Evolutionary conservation across 257 asterid species (phyloP).

Genomic region (Gardenia jasminoides): DNA sequence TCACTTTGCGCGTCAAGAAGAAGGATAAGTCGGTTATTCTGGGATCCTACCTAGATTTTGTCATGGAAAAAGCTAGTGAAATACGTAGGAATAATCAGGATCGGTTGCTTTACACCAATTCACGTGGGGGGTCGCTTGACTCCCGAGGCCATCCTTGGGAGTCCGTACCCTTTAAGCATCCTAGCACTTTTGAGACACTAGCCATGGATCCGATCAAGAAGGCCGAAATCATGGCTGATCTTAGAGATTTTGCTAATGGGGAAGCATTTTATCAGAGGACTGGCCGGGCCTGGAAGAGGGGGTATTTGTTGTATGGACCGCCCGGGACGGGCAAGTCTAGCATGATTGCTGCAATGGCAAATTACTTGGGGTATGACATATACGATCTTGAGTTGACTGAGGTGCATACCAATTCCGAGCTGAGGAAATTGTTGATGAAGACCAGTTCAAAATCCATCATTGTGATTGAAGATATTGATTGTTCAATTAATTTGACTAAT

Average conservation of each 20-base stretch:
- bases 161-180: slow-evolving; percentile 53
- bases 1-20: slow-evolving; percentile 40
- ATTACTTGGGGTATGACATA: slow-evolving; percentile 45
- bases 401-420: slow-evolving; percentile 41
- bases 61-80: slow-evolving; percentile 43
- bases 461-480: slow-evolving; percentile 51
- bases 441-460: slow-evolving; percentile 44
- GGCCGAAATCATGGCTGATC: slow-evolving; percentile 43
- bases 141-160: slow-evolving; percentile 54
- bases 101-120: slow-evolving; percentile 41
- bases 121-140: slow-evolving; percentile 46
- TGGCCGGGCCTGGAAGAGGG: slow-evolving; percentile 53
- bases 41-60: slow-evolving; percentile 35
- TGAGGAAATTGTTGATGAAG: slow-evolving; percentile 45
- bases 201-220: slow-evolving; percentile 46
- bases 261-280: slow-evolving; percentile 42
- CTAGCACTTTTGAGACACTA: slow-evolving; percentile 43
- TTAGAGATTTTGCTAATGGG: slow-evolving; percentile 40
- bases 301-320: slow-evolving; percentile 43
- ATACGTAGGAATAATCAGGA: slow-evolving; percentile 41
- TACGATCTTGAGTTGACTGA: slow-evolving; percentile 49
- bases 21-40: slow-evolving; percentile 34
- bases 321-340: slow-evolving; percentile 53
- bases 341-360: slow-evolving; percentile 60
- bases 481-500: slow-evolving; percentile 41